Conservation (phyloP, 2,329 filamentous ascomycete species). For the Pseudogymnoascus sp. region DNA sequence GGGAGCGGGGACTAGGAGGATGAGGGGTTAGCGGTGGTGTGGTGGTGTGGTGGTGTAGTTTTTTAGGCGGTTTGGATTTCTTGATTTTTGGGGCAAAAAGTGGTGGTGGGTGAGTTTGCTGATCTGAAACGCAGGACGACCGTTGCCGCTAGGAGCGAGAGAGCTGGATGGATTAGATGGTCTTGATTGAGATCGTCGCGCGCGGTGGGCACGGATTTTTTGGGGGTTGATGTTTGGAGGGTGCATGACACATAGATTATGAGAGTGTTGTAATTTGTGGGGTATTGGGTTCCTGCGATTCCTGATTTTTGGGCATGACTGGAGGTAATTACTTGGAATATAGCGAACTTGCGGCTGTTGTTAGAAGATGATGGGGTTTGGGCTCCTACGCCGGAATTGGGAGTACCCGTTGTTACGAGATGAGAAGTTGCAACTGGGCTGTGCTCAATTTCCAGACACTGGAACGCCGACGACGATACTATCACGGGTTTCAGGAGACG, state of each 20-base stretch:
- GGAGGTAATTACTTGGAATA: background rate
- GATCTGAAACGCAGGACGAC: background rate
- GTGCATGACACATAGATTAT: background rate
- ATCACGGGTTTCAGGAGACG: background rate
- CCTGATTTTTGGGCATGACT: background rate
- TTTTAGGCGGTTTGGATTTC: background rate
- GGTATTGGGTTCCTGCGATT: background rate
- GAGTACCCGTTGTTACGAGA: background rate
- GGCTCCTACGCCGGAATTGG: background rate
- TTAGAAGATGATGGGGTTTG: background rate
- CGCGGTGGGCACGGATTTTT: background rate
- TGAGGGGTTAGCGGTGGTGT: background rate
- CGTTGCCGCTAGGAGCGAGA: background rate
- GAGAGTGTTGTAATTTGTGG: background rate
- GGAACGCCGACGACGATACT: background rate
- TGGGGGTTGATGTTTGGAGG: background rate
- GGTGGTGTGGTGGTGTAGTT: background rate
- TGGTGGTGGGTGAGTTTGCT: background rate
- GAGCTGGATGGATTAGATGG: background rate
- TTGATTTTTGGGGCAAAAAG: background rate
- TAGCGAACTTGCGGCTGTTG: background rate
- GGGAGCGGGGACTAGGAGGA: background rate
- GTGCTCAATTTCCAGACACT: background rate
- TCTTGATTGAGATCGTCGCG: background rate
- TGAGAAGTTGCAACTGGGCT: background rate